Evolutionary conservation across 176 grass and related monocot species (phyloP).

Genomic region (Tuctoria greenei): DNA sequence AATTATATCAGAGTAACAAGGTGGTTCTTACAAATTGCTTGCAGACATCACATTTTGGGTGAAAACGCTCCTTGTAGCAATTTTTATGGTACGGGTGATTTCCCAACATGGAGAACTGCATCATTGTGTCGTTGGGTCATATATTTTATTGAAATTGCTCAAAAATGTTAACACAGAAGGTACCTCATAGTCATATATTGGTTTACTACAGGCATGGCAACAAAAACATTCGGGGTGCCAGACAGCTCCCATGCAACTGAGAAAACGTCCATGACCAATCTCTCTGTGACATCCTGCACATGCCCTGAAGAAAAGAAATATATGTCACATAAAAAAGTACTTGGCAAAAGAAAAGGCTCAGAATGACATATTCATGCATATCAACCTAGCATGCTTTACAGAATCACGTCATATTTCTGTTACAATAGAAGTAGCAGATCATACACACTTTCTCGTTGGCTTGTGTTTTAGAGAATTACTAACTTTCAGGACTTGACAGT

Average conservation of each 20-base stretch:
- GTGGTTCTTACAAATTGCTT: conserved; percentile 82
- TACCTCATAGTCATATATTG: conserved; percentile 95
- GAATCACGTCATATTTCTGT: neutral
- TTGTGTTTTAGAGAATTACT: neutral
- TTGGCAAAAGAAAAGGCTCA: neutral
- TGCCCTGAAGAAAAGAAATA: conserved; percentile 50
- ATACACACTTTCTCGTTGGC: neutral
- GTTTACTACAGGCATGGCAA: conserved; percentile 80
- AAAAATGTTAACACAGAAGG: conserved; percentile 15
- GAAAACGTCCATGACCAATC: conserved; percentile 87
- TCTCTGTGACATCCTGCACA: conserved; percentile 85
- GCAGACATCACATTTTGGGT: conserved; percentile 98
- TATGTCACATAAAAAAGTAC: conserved; percentile 16
- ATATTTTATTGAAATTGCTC: conserved; percentile 14
- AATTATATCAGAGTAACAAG: conserved; percentile 16
- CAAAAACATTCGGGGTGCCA: conserved; percentile 97
- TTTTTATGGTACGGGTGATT: conserved; percentile 83
- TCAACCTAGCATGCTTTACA: neutral
- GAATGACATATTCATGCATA: neutral
- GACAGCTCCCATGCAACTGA: conserved; percentile 90
- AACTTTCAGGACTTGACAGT: neutral
- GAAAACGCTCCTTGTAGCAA: conserved; percentile 88
- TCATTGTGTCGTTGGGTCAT: conserved; percentile 21
- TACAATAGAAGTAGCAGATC: neutral
- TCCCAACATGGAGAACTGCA: conserved; percentile 91